phyloP scores from a whole-genome alignment of 345 rosid species.

The Raphanus raphanistrum region DNA sequence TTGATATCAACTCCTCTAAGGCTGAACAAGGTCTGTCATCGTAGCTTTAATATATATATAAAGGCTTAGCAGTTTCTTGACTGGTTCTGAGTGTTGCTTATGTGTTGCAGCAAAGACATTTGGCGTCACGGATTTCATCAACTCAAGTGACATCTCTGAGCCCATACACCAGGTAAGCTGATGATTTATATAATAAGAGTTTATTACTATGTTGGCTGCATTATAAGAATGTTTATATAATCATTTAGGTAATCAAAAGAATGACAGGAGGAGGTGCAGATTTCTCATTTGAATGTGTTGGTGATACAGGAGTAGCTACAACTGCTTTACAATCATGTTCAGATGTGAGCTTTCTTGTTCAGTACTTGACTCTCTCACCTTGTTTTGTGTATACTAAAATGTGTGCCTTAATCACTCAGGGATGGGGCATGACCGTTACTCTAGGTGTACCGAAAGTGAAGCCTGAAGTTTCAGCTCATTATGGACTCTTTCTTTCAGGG shows the following conservation, averaged over 20 bases:
- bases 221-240: background rate
- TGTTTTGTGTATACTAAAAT: background rate
- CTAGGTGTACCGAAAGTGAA: conserved; percentile 88
- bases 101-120: conserved; percentile 69
- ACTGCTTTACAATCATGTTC: conserved; percentile 87
- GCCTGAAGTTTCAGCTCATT: conserved; percentile 79
- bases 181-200: background rate
- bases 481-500: conserved; percentile 67
- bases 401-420: conserved; percentile 43
- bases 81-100: conserved; percentile 7
- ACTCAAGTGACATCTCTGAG: conserved; percentile 61
- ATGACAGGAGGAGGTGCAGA: conserved; percentile 88
- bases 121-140: conserved; percentile 75
- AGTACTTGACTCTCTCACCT: background rate
- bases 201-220: background rate
- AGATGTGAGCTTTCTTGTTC: conserved; percentile 51
- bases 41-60: conserved; percentile 14
- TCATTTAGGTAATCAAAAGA: conserved; percentile 68
- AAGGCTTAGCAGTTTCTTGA: background rate
- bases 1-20: conserved; percentile 79
- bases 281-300: conserved; percentile 84
- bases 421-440: conserved; percentile 90
- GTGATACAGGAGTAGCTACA: conserved; percentile 67
- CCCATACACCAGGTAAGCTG: conserved; percentile 78
- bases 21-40: conserved; percentile 25